Percentiles rank a stretch among this genome's conserved stretches.
Conservation (phyloP, 108 stramenopile genomes). For the Nitzschia palea region DNA sequence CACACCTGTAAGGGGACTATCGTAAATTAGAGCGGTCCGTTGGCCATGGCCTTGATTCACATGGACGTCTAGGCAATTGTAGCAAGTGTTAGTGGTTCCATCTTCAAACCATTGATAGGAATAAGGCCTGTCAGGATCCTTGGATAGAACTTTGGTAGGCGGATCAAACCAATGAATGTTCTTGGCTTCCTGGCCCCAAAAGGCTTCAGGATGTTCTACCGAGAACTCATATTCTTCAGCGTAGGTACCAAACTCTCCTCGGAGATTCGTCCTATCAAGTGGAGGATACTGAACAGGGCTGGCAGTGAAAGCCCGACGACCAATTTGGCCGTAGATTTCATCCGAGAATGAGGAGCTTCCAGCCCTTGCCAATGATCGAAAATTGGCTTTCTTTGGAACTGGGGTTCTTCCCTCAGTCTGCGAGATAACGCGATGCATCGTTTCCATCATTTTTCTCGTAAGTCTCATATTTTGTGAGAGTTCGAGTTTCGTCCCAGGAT, state of each 20-base stretch:
- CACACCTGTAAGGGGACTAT: constrained; percentile 54
- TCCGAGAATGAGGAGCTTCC: too few relatives aligned
- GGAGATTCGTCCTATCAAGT: constrained; percentile 1
- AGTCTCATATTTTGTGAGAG: too few relatives aligned
- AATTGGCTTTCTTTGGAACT: too few relatives aligned
- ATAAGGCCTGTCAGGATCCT: constrained; percentile 13
- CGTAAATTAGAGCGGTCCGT: constrained; percentile 62
- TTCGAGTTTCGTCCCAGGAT: too few relatives aligned
- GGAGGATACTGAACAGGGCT: neutral
- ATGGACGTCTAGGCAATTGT: constrained; percentile 76
- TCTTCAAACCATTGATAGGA: constrained; percentile 49
- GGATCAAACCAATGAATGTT: constrained; percentile 31
- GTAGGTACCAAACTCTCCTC: constrained; percentile 37
- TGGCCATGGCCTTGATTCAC: constrained; percentile 57
- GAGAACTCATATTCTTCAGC: constrained; percentile 33
- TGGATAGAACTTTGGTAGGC: constrained; percentile 25
- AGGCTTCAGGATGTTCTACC: constrained; percentile 30
- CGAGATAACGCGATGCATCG: too few relatives aligned
- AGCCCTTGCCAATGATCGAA: too few relatives aligned
- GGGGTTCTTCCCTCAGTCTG: too few relatives aligned
- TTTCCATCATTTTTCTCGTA: too few relatives aligned
- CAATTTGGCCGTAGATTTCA: too few relatives aligned
- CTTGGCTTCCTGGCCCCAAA: constrained; percentile 37
- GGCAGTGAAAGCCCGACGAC: too few relatives aligned
- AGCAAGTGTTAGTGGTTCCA: constrained; percentile 63